Evolutionary conservation across 2,329 filamentous ascomycete species (phyloP), one percentile per base, ranked within the genome.

Genomic region (Tolypocladium cylindrosporum): DNA sequence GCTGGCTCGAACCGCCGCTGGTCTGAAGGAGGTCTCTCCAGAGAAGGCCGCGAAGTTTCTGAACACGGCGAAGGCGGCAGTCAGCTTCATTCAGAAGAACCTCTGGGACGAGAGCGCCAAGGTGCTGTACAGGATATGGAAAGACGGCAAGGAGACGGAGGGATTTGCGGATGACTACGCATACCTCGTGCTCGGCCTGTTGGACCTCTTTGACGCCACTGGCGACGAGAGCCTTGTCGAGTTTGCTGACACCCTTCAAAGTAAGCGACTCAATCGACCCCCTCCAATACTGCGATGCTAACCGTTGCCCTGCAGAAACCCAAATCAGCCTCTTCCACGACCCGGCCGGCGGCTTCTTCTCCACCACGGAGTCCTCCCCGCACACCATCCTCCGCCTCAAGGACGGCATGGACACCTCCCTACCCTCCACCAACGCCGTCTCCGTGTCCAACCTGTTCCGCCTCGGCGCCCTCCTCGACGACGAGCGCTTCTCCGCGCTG

Each of bases 151-250:
- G 10, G 85, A 87, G 36, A 78, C 84, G 21, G 78, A 80, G 43
- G 92, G 84, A 0, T 96, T 97, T 71, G 90, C 93, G 1, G 94
- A 97, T 65, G 94, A 99, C 74, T 97, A 97, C 68, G 91, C 93
- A 3, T 96, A 93, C 71, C 71, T 97, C 45, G 89, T 91, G 55
- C 84, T 87, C 55, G 93, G 91, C 0, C 77, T 97, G 1, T 76
- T 97, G 58, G 87, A 92, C 64, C 81, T 97, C 36, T 95, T 95
- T 68, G 87, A 93, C 69, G 83, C 87, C 0, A 96, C 90, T 0
- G 87, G 88, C 61, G 86, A 96, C 58, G 85, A 88, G 62, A 74
- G 76, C 50, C 90, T 89, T 74, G 77, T 97, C 5, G 77, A 87
- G 60, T 96, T 93, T 78, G 93, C 93, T 0, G 87, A 93, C 66